Evolutionary conservation across 108 stramenopile species (phyloP).

Genomic region (Cyclotella choctawhatcheeana): DNA sequence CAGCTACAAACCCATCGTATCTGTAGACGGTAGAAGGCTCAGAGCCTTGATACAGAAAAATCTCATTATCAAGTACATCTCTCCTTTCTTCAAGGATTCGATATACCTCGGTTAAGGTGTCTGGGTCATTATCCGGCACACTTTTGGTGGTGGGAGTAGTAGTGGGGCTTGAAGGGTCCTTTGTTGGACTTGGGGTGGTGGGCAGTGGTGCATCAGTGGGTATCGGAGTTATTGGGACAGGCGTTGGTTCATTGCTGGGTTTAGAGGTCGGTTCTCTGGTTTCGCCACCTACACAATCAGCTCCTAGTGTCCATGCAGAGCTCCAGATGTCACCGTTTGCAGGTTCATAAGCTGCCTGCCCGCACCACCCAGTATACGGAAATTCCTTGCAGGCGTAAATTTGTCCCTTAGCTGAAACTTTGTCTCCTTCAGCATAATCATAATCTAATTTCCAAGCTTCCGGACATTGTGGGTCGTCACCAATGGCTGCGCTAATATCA

Average conservation of each 20-base stretch:
- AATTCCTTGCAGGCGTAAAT: slow-evolving; percentile 21
- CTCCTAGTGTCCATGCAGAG: slow-evolving; percentile 24
- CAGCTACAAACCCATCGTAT: slow-evolving; percentile 25
- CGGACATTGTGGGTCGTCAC: slow-evolving; percentile 1
- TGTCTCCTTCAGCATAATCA: slow-evolving; percentile 19
- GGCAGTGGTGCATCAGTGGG: background rate
- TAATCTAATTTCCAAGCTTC: background rate
- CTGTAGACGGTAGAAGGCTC: slow-evolving; percentile 25
- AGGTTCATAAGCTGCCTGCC: slow-evolving; percentile 29
- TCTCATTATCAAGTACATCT: slow-evolving; percentile 13
- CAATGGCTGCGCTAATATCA: background rate
- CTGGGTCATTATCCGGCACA: background rate
- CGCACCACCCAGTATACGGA: slow-evolving; percentile 37
- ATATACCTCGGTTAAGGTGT: background rate
- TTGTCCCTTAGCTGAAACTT: background rate
- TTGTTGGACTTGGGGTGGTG: background rate
- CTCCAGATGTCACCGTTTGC: slow-evolving; percentile 10
- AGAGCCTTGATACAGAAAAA: slow-evolving; percentile 27
- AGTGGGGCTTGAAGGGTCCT: background rate
- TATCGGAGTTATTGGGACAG: background rate
- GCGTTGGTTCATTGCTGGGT: background rate
- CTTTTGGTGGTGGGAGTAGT: background rate
- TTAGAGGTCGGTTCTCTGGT: background rate
- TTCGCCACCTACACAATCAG: slow-evolving; percentile 8
- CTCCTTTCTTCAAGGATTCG: slow-evolving; percentile 23